Evolutionary conservation across 2,329 filamentous ascomycete genomes (phyloP), one percentile per base, ranked within the genome.

Genomic region (Stemphylium beticola): DNA sequence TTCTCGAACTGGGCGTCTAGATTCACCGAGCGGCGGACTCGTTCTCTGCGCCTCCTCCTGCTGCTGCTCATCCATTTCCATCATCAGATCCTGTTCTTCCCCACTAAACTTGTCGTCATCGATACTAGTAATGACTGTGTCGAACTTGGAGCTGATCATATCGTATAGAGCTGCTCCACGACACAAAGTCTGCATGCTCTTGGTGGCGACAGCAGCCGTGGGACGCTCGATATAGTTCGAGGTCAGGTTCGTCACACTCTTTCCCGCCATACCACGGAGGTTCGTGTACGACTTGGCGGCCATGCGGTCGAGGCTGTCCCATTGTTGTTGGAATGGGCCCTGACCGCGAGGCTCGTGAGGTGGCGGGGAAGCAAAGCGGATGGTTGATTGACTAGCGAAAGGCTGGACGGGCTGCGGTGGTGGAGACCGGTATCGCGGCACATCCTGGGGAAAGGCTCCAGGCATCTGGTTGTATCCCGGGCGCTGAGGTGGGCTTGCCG

Each of bases 101-200:
- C 81, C 81, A 54, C 73, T 78, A 49, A 83, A 83, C 9, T 72
- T 77, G 22, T 90, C 88, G 17, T 82, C 79, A 69, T 93, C 90
- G 50, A 93, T 92, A 24, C 83, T 80, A 0, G 89, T 91, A 70
- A 93, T 85, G 52, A 91, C 81, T 39, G 85, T 77, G 69, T 91
- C 83, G 56, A 93, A 82, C 47, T 85, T 85, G 3, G 79, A 78
- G 12, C 81, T 83, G 41, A 92, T 83, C 49, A 85, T 77, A 64
- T 90, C 85, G 63, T 81, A 85, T 15, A 85, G 73, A 5, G 70
- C 78, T 22, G 70, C 76, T 18, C 71, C 75, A 58, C 73, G 77
- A 49, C 69, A 77, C 47, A 79, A 61, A 40, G 70, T 71, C 38
- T 73, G 69, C 43, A 72, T 74, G 40, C 70, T 73, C 49, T 69